phyloP scores from a whole-genome alignment of 2,329 filamentous ascomycete species.

The Aureobasidium melanogenum region DNA sequence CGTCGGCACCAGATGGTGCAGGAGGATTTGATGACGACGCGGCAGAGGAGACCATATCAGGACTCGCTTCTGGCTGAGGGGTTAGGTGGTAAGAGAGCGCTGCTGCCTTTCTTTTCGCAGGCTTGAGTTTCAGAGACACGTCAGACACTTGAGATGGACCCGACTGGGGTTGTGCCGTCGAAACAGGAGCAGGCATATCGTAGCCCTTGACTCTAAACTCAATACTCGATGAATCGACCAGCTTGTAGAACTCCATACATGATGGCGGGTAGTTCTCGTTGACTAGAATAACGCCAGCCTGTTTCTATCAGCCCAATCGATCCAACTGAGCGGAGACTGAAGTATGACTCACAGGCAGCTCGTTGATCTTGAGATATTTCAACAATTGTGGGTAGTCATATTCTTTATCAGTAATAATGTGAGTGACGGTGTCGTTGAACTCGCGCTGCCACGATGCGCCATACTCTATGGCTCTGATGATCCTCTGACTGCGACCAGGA shows the following conservation, averaged over 20 bases:
- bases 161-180: background rate
- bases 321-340: background rate
- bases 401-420: slow-evolving; percentile 68
- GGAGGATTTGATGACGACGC: background rate
- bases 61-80: slow-evolving; percentile 27
- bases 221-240: slow-evolving; percentile 45
- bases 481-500: slow-evolving; percentile 57
- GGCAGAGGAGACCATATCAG: background rate
- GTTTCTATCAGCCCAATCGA: slow-evolving; percentile 8
- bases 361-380: slow-evolving; percentile 41
- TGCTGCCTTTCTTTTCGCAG: slow-evolving; percentile 32
- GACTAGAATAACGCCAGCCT: slow-evolving; percentile 42
- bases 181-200: background rate
- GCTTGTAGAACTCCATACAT: slow-evolving; percentile 31
- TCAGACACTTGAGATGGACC: slow-evolving; percentile 17
- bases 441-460: slow-evolving; percentile 63
- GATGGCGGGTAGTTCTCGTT: slow-evolving; percentile 37
- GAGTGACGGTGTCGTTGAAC: slow-evolving; percentile 53
- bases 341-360: slow-evolving; percentile 37
- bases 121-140: slow-evolving; percentile 43
- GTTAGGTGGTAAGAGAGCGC: slow-evolving; percentile 32
- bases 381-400: slow-evolving; percentile 58
- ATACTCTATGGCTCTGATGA: slow-evolving; percentile 63
- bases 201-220: slow-evolving; percentile 53
- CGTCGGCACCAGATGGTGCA: background rate